Percentiles rank a stretch among this genome's conserved stretches.
These are phyloP conservation scores for Hypoxylon crocopeplum DNA, from an alignment of 495 filamentous ascomycete genomes.

Conservation along the genomic window DNA sequence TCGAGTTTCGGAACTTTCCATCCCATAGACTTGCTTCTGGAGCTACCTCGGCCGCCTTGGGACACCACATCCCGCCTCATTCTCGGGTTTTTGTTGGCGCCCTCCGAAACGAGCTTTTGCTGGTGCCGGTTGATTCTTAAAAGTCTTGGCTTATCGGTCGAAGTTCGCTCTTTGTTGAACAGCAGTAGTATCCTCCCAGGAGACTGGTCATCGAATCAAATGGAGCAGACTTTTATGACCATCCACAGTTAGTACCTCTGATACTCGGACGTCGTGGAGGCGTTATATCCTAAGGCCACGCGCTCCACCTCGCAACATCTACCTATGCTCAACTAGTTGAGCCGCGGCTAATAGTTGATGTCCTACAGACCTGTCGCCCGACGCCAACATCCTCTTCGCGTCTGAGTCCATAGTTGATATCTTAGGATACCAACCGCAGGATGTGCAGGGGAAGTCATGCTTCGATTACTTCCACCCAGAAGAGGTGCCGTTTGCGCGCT, in stretches of 20 bases:
- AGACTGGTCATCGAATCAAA: conserved; percentile 50
- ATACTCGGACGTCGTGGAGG: conserved; percentile 12
- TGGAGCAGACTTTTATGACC: conserved; percentile 94
- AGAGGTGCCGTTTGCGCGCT: conserved; percentile 76
- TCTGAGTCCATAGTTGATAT: conserved; percentile 86
- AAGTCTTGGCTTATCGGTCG: conserved; percentile 35
- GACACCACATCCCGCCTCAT: conserved; percentile 41
- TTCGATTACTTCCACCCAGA: conserved; percentile 90
- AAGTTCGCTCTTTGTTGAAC: conserved; percentile 36
- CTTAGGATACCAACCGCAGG: conserved; percentile 77
- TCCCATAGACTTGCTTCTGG: conserved; percentile 28
- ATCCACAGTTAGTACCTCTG: conserved; percentile 75
- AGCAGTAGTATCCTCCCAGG: conserved; percentile 36
- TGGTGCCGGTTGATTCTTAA: conserved; percentile 35
- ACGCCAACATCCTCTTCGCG: conserved; percentile 83
- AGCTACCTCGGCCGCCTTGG: conserved; percentile 24
- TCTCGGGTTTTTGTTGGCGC: conserved; percentile 41
- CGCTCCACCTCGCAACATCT: conserved; percentile 8
- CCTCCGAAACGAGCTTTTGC: conserved; percentile 44
- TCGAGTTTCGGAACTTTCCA: conserved; percentile 41
- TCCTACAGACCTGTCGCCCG: conserved; percentile 68
- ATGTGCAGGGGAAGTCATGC: conserved; percentile 77
- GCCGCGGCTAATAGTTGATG: conserved; percentile 29
- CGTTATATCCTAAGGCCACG: conserved; percentile 4
- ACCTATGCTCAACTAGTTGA: conserved; percentile 15